Percentiles rank a stretch among this genome's conserved stretches.
Evolutionary conservation across 257 asterid species (phyloP).

Genomic region (Leonotis leonurus): DNA sequence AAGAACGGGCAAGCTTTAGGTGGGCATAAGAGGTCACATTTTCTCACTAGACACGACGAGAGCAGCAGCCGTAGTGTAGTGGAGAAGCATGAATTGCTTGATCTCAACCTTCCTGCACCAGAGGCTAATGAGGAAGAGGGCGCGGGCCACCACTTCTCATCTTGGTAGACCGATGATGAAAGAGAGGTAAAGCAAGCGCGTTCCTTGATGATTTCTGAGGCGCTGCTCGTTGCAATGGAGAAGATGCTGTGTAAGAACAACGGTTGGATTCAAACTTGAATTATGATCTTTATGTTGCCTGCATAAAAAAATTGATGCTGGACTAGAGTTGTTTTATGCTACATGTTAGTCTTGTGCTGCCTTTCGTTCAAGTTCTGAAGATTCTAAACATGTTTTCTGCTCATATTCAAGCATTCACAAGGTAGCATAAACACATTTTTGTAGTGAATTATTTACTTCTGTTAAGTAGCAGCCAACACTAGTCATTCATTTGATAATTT

Average conservation of each 20-base stretch:
- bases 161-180: constrained; percentile 26
- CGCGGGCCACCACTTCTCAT: constrained; percentile 21
- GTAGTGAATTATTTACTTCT: too few species aligned
- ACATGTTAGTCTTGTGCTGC: constrained; percentile 6
- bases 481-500: too few species aligned
- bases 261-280: not conserved
- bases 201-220: not conserved
- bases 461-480: too few species aligned
- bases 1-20: constrained; percentile 87
- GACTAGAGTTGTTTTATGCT: not conserved
- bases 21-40: constrained; percentile 92
- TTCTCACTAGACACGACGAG: constrained; percentile 41
- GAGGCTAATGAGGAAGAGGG: constrained; percentile 49
- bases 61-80: constrained; percentile 25
- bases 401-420: too few species aligned
- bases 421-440: too few species aligned
- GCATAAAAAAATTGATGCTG: not conserved
- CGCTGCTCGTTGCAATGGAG: constrained; percentile 4
- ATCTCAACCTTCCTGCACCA: constrained; percentile 93
- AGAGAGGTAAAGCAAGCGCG: not conserved
- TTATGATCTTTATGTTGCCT: not conserved
- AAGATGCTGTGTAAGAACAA: constrained; percentile 7
- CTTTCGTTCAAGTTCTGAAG: not conserved
- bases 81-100: constrained; percentile 48
- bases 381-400: constrained; percentile 12